These are phyloP conservation scores for Nannizziopsis barbatae DNA, from an alignment of 2,329 filamentous ascomycete species.

Conservation along the genomic window DNA sequence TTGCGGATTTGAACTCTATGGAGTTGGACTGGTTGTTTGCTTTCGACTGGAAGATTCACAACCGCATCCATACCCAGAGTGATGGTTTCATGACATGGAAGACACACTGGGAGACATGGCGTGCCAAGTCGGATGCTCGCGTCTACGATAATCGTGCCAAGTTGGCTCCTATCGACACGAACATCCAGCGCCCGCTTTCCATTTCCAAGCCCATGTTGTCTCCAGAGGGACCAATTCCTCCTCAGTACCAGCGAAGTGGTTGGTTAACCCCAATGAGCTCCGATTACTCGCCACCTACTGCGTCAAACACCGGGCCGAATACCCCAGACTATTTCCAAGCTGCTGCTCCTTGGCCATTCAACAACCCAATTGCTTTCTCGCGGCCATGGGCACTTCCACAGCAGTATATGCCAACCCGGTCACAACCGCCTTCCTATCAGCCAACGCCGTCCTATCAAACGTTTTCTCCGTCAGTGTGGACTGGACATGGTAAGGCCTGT, in stretches of 20 bases:
- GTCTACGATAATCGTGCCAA: conserved; percentile 37
- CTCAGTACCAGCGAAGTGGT: conserved; percentile 39
- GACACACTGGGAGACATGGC: conserved; percentile 55
- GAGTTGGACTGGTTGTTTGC: conserved; percentile 79
- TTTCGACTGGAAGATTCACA: conserved; percentile 75
- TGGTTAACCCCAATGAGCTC: conserved; percentile 40
- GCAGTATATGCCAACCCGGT: conserved; percentile 31
- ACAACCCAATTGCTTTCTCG: conserved; percentile 33
- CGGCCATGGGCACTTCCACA: conserved; percentile 31
- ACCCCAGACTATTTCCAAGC: conserved; percentile 39
- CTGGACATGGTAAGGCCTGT: conserved; percentile 38
- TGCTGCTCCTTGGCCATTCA: conserved; percentile 32
- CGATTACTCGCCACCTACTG: conserved; percentile 43
- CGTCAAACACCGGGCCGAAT: conserved; percentile 38
- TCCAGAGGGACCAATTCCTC: conserved; percentile 39
- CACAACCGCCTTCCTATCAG: conserved; percentile 38
- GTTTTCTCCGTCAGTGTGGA: conserved; percentile 39
- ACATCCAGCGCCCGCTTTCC: conserved; percentile 43
- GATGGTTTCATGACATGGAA: conserved; percentile 56
- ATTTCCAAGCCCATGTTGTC: conserved; percentile 37
- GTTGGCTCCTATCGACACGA: conserved; percentile 55
- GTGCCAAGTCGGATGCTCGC: conserved; percentile 40
- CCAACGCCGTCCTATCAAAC: conserved; percentile 40
- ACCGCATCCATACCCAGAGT: conserved; percentile 67
- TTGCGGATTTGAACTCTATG: conserved; percentile 70